phyloP scores from a whole-genome alignment of 2,329 filamentous ascomycete genomes.

The Colletotrichum graminicola region DNA sequence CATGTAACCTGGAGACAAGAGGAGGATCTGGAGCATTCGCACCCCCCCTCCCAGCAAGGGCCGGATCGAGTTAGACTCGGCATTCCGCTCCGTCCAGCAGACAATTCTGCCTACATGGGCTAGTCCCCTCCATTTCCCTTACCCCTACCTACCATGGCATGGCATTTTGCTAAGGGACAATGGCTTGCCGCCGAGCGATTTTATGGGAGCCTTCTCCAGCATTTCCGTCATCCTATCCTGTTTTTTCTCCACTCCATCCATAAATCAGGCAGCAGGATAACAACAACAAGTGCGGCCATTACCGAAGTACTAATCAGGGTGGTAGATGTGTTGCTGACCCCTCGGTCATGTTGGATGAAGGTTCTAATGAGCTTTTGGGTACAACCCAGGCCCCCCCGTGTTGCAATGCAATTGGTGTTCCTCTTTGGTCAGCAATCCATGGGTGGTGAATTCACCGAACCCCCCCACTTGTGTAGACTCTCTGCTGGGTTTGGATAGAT shows the following conservation, averaged over 20 bases:
- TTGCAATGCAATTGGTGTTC: not conserved
- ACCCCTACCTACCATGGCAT: conserved; percentile 23
- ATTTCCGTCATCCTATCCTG: conserved; percentile 26
- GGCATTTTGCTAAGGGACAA: conserved; percentile 26
- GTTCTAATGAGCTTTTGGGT: not conserved
- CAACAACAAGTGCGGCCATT: conserved; percentile 20
- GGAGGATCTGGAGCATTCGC: conserved; percentile 29
- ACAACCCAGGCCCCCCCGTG: no score
- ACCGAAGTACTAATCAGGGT: conserved; percentile 8
- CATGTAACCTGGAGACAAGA: conserved; percentile 1
- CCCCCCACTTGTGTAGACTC: conserved; percentile 15
- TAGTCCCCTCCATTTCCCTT: conserved; percentile 5
- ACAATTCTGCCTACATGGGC: conserved; percentile 22
- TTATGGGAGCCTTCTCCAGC: conserved; percentile 31
- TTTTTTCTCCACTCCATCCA: conserved; percentile 23
- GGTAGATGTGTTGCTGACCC: not conserved
- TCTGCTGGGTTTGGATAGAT: conserved; percentile 11
- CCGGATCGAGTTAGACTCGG: conserved; percentile 40
- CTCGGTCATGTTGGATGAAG: not conserved
- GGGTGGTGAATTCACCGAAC: conserved; percentile 27
- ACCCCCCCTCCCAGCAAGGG: not conserved
- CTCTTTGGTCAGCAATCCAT: conserved; percentile 9
- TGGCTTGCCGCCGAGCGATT: conserved; percentile 26
- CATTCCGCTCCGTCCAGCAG: conserved; percentile 42
- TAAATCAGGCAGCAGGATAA: conserved; percentile 40